Conservation (phyloP, 1,284 basidiomycete genomes). For the Microbotryum lychnidis-dioicae region DNA sequence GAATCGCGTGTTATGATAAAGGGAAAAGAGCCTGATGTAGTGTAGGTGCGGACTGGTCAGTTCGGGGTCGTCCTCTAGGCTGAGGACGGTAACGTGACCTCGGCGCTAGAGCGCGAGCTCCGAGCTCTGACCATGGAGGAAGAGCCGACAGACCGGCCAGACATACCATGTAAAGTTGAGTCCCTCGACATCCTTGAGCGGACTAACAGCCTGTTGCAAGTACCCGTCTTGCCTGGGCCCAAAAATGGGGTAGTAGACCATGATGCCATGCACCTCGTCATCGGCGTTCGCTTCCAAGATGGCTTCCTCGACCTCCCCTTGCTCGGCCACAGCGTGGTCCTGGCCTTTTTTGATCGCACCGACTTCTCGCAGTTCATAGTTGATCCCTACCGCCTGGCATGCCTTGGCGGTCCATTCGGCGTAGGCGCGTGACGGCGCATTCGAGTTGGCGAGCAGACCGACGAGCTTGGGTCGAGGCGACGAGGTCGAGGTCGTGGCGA, state of each 20-base stretch:
- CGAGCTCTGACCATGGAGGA: neutral
- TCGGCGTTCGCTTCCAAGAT: slow-evolving; percentile 60
- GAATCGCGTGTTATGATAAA: slow-evolving; percentile 72
- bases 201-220: slow-evolving; percentile 86
- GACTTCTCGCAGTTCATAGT: slow-evolving; percentile 67
- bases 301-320: slow-evolving; percentile 66
- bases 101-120: neutral
- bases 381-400: slow-evolving; percentile 78
- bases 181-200: slow-evolving; percentile 94
- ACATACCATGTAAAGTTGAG: slow-evolving; percentile 57
- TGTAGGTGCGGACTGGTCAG: neutral
- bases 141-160: too few species aligned
- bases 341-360: slow-evolving; percentile 48
- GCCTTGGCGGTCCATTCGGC: slow-evolving; percentile 90
- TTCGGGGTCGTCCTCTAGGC: neutral
- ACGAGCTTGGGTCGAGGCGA: slow-evolving; percentile 60
- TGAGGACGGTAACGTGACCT: neutral
- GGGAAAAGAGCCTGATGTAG: slow-evolving; percentile 58
- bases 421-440: slow-evolving; percentile 79
- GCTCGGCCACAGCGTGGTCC: slow-evolving; percentile 37
- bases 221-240: slow-evolving; percentile 73
- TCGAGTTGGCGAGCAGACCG: slow-evolving; percentile 82
- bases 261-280: slow-evolving; percentile 32
- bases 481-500: slow-evolving; percentile 11
- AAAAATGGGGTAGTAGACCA: slow-evolving; percentile 59